Evolutionary conservation across 305 asterid species (phyloP).

Genomic region (Solanum hybrid): DNA sequence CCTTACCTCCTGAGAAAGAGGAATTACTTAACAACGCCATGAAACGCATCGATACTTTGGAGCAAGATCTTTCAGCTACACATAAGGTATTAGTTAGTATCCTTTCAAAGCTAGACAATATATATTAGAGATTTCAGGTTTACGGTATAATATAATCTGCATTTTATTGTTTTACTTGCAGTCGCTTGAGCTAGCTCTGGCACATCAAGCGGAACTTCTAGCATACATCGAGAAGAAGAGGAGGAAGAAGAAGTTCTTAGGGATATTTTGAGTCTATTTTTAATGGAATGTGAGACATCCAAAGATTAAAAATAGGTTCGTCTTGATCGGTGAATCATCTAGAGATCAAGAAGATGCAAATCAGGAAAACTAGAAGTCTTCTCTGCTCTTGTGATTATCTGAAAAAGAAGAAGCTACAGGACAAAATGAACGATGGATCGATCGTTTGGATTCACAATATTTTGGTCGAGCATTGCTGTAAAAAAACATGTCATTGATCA

Average conservation of each 20-base stretch:
- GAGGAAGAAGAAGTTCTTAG: conserved; percentile 62
- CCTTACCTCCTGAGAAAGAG: conserved; percentile 74
- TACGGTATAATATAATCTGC: background rate
- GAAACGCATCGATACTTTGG: conserved; percentile 54
- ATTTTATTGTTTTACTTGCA: conserved; percentile 9
- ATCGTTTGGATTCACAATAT: background rate
- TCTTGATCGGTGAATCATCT: background rate
- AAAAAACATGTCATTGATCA: background rate
- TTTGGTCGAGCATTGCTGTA: background rate
- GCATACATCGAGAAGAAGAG: conserved; percentile 57
- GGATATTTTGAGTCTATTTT: conserved; percentile 2
- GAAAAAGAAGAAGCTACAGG: background rate
- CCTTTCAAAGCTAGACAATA: background rate
- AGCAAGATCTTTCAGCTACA: conserved; percentile 58
- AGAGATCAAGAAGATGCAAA: background rate
- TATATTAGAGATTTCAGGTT: background rate
- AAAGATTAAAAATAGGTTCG: background rate
- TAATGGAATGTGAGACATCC: background rate
- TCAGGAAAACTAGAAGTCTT: background rate
- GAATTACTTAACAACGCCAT: conserved; percentile 59
- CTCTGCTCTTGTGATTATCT: background rate
- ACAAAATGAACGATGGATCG: background rate
- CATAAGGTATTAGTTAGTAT: conserved; percentile 36
- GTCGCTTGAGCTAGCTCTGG: conserved; percentile 53
- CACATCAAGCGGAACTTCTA: conserved; percentile 52